Conservation (phyloP, 495 filamentous ascomycete genomes). For the Aspergillus sclerotiicarbonarius region DNA sequence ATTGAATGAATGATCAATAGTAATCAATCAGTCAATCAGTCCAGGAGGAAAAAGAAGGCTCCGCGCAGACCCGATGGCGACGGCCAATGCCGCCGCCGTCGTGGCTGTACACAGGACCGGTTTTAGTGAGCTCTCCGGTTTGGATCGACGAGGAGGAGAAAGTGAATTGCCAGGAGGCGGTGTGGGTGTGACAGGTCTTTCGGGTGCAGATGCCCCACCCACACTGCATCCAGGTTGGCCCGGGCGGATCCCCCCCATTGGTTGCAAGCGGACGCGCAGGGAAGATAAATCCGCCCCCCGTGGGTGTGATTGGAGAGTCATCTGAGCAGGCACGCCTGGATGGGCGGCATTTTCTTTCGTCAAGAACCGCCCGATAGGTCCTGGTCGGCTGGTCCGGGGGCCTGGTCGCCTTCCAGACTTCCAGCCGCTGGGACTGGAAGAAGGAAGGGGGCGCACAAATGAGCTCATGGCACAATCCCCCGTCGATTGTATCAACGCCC, state of each 20-base stretch:
- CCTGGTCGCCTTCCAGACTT: not conserved
- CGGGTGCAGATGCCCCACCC: slow-evolving; percentile 9
- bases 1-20: not conserved
- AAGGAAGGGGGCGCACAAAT: not conserved
- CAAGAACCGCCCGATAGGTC: slow-evolving; percentile 3
- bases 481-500: not conserved
- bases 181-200: slow-evolving; percentile 17
- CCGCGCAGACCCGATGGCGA: not conserved
- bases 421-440: not conserved
- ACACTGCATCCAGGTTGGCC: slow-evolving; percentile 8
- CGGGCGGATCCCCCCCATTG: slow-evolving; percentile 7
- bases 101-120: slow-evolving; percentile 6
- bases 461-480: slow-evolving; percentile 1
- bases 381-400: not conserved
- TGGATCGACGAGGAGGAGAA: slow-evolving; percentile 1
- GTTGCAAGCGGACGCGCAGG: slow-evolving; percentile 2
- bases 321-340: slow-evolving; percentile 1
- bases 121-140: not conserved
- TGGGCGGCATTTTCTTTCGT: not conserved
- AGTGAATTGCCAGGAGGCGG: slow-evolving; percentile 5
- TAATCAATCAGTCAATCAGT: not conserved
- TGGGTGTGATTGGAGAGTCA: slow-evolving; percentile 10
- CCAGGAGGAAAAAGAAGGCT: not conserved
- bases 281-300: slow-evolving; percentile 12
- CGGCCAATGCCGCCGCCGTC: not conserved